phyloP scores from a whole-genome alignment of 176 grass and related monocot species.

The Ensete ventricosum region DNA sequence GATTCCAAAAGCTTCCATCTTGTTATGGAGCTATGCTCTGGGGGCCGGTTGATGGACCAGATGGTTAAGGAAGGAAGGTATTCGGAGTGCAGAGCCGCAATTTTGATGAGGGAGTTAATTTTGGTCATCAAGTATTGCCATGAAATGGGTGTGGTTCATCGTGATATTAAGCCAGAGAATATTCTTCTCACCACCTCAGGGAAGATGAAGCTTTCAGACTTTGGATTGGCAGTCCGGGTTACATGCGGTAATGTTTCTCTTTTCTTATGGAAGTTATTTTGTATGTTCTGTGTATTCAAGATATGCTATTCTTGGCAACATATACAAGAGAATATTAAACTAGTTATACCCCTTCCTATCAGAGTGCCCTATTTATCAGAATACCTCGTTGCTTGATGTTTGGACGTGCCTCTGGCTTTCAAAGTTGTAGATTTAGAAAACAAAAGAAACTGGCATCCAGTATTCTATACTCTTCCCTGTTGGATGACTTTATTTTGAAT shows the following conservation, averaged over 20 bases:
- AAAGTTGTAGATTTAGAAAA: no score
- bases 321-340: no score
- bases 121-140: conserved; percentile 29
- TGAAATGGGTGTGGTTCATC: conserved; percentile 29
- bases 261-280: neutral
- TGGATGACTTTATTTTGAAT: no score
- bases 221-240: conserved; percentile 29
- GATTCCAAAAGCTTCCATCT: conserved; percentile 62
- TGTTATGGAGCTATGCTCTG: conserved; percentile 82
- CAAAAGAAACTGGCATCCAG: no score
- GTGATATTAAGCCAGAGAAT: conserved; percentile 87
- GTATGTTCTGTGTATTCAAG: no score
- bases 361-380: no score
- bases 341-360: no score
- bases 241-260: conserved; percentile 4
- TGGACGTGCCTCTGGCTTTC: no score
- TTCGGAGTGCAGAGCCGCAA: conserved; percentile 52
- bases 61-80: conserved; percentile 40
- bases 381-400: no score
- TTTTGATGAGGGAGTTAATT: conserved; percentile 65
- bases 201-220: conserved; percentile 39
- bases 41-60: conserved; percentile 60
- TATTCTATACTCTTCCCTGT: no score
- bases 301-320: no score
- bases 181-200: conserved; percentile 63